These are phyloP conservation scores for Metschnikowia colocasiae DNA, from an alignment of 805 yeast genomes.

Conservation along the genomic window DNA sequence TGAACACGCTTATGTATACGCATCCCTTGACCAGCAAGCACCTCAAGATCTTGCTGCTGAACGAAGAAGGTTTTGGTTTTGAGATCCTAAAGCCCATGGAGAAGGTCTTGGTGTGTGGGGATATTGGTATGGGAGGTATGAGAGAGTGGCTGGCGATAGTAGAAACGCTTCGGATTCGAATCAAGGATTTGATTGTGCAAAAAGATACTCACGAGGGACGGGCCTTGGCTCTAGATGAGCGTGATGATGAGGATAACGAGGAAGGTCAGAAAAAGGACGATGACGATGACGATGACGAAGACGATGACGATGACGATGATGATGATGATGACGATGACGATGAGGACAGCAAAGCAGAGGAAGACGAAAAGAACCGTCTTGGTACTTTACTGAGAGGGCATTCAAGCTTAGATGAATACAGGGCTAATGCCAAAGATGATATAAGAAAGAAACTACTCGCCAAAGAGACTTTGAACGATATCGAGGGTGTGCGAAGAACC, in stretches of 20 bases:
- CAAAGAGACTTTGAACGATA: slow-evolving; percentile 7
- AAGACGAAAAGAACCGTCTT: neutral
- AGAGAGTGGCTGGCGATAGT: slow-evolving; percentile 46
- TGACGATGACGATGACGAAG: slow-evolving; percentile 29
- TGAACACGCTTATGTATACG: slow-evolving; percentile 47
- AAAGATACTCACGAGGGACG: slow-evolving; percentile 12
- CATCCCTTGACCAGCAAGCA: slow-evolving; percentile 45
- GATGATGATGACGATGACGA: slow-evolving; percentile 33
- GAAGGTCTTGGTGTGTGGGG: slow-evolving; percentile 46
- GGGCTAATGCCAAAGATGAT: neutral
- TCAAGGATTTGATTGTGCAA: slow-evolving; percentile 27
- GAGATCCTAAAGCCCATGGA: slow-evolving; percentile 45
- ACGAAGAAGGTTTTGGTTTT: slow-evolving; percentile 41
- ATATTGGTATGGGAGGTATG: slow-evolving; percentile 50
- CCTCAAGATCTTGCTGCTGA: slow-evolving; percentile 27
- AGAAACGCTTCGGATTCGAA: slow-evolving; percentile 37
- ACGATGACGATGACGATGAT: slow-evolving; percentile 32
- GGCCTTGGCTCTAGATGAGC: slow-evolving; percentile 11
- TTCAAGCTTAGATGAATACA: neutral
- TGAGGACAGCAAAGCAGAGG: slow-evolving; percentile 11
- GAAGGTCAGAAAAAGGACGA: slow-evolving; percentile 10
- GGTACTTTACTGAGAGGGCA: neutral
- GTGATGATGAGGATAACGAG: slow-evolving; percentile 13
- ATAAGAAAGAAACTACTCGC: slow-evolving; percentile 1
- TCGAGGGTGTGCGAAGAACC: slow-evolving; percentile 13